Evolutionary conservation across 2,329 filamentous ascomycete species (phyloP), one percentile per base, ranked within the genome.

Genomic region (Macrophomina pseudophaseolina): DNA sequence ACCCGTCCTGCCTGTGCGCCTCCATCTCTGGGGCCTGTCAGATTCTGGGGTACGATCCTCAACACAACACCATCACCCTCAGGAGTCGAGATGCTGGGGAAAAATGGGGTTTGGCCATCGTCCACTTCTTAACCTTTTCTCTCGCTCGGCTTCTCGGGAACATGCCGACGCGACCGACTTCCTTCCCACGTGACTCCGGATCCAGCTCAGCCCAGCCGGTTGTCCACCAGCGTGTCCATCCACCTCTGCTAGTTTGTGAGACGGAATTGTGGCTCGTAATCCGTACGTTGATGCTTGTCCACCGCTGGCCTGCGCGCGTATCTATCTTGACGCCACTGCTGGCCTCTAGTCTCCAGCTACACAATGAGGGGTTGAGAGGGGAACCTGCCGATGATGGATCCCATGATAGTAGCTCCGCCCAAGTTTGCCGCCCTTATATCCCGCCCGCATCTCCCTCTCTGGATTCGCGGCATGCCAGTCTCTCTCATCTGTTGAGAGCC

Each of bases 281-380:
- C 16, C 58, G 58, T 46, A 2, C 42, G 3, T 4, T 8, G 9
- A 12, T 28, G 33, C 18, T 28, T 6, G 56, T 23, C 44, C 58
- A 62, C 58, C 58, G 49, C 33, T 35, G 52, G 52, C 8, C 32
- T 54, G 9, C 52, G 14, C 46, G 42, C 58, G 32, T 62, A 62
- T 62, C 58, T 62, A 48, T 38, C 44, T 23, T 16, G 42, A 33
- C 44, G 42, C 58, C 56, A 38, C 18, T 49, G 4, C 58, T 23
- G 18, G 42, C 58, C 33, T 40, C 8, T 23, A 3, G 30, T 42
- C 44, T 38, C n/a, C 16, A 49, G 30, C 16, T 49, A 35, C 58
- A n/a, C 14, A 44, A 62, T 48, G 58, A 62, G 58, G 44, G 58
- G 58, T 49, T 49, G 32, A 35, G 58, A 62, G 58, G 58, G 58